phyloP scores from a whole-genome alignment of 257 asterid species.

The Scutellaria minor region DNA sequence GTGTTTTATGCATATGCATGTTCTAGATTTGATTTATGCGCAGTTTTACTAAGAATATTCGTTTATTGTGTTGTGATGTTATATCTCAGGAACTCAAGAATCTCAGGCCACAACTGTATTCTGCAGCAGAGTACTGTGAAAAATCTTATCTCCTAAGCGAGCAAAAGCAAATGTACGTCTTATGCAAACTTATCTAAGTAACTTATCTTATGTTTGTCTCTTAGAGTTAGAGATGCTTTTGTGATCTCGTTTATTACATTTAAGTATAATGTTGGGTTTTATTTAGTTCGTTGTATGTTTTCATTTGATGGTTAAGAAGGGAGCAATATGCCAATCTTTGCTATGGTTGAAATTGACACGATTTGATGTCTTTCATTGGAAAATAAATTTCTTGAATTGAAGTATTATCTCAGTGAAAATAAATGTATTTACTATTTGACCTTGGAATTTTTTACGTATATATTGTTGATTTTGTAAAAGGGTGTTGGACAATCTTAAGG shows the following conservation, averaged over 20 bases:
- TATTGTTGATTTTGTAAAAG: conserved; percentile 45
- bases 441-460: neutral
- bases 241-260: conserved; percentile 6
- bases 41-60: neutral
- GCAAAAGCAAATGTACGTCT: conserved; percentile 85
- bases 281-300: conserved; percentile 18
- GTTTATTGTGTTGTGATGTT: conserved; percentile 19
- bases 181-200: conserved; percentile 17
- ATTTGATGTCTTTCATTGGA: conserved; percentile 9
- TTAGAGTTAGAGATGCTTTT: conserved; percentile 9
- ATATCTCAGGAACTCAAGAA: conserved; percentile 85
- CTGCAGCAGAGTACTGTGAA: conserved; percentile 96
- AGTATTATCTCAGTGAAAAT: neutral
- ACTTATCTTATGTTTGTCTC: neutral
- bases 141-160: conserved; percentile 86
- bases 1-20: neutral
- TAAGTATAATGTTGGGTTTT: conserved; percentile 2
- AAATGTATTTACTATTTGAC: neutral
- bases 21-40: neutral
- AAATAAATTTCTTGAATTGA: conserved; percentile 20
- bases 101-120: conserved; percentile 91
- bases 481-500: conserved; percentile 95
- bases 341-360: neutral
- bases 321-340: conserved; percentile 15
- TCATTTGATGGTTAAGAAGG: conserved; percentile 12